A percentile compares a stretch with the other conserved stretches of the same genome.
Evolutionary conservation across 2,329 filamentous ascomycete genomes (phyloP).

Genomic region (Intubia oerlemansii): DNA sequence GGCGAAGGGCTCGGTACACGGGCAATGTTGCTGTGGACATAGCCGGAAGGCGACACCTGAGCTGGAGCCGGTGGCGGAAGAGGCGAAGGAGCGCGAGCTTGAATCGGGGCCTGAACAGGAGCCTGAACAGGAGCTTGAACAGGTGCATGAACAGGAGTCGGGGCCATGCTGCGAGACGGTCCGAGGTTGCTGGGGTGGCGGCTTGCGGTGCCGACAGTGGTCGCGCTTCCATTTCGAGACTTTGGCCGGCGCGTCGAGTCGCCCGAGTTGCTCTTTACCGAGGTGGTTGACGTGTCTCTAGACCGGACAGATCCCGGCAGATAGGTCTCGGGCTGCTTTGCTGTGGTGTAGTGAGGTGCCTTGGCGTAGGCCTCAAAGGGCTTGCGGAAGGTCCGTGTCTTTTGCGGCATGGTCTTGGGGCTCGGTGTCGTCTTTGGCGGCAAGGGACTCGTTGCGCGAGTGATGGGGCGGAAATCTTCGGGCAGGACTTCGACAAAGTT

Average conservation of each 20-base stretch:
- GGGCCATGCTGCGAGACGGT: neutral
- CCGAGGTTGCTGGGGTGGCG: slow-evolving; percentile 8
- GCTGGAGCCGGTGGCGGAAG: too few relatives aligned
- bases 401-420: slow-evolving; percentile 31
- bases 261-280: too few relatives aligned
- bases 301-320: slow-evolving; percentile 10
- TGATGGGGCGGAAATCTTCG: slow-evolving; percentile 61
- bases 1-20: too few relatives aligned
- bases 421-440: slow-evolving; percentile 31
- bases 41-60: too few relatives aligned
- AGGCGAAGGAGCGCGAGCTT: too few relatives aligned
- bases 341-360: slow-evolving; percentile 42
- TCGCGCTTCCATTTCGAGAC: too few relatives aligned
- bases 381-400: slow-evolving; percentile 41
- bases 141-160: too few relatives aligned
- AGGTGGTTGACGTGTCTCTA: slow-evolving; percentile 20
- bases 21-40: too few relatives aligned
- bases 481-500: slow-evolving; percentile 91
- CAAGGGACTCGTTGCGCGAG: slow-evolving; percentile 38
- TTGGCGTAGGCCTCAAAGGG: slow-evolving; percentile 47
- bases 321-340: slow-evolving; percentile 37
- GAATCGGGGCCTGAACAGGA: too few relatives aligned
- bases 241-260: too few relatives aligned
- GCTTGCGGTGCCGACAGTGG: slow-evolving; percentile 11
- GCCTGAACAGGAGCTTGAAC: too few relatives aligned